Conservation (phyloP, 164 flowering plant species). For the Cinnamomum chago region DNA sequence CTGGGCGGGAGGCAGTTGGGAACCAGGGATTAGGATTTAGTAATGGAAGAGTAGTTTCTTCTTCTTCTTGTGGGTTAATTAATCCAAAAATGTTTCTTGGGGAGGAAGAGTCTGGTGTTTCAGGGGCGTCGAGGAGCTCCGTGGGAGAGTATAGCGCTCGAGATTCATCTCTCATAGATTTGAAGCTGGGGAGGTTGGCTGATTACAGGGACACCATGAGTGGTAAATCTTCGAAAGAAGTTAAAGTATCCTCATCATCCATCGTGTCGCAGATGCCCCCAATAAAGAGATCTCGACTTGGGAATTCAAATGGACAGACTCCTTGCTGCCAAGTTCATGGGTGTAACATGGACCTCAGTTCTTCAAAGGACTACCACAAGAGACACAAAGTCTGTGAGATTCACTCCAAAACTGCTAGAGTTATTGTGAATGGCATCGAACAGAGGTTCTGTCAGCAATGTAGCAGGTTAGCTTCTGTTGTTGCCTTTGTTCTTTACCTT, state of each 20-base stretch:
- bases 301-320: conserved; percentile 30
- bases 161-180: conserved; percentile 49
- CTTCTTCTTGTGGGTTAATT: conserved; percentile 9
- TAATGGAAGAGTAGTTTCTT: conserved; percentile 23
- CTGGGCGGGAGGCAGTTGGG: conserved; percentile 22
- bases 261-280: conserved; percentile 31
- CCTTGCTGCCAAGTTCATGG: conserved; percentile 78
- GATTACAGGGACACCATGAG: conserved; percentile 29
- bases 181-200: conserved; percentile 55
- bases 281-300: conserved; percentile 34
- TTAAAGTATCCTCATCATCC: conserved; percentile 23
- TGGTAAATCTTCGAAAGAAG: conserved; percentile 21
- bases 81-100: conserved; percentile 18
- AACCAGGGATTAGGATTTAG: conserved; percentile 33
- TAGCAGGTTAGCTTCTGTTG: conserved; percentile 46
- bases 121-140: conserved; percentile 37
- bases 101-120: conserved; percentile 33
- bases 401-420: conserved; percentile 78
- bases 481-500: neutral
- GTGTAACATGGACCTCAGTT: conserved; percentile 68
- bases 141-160: conserved; percentile 29
- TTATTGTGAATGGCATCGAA: conserved; percentile 66
- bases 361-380: conserved; percentile 83
- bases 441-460: conserved; percentile 89
- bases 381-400: conserved; percentile 81